phyloP scores from a whole-genome alignment of 2,329 filamentous ascomycete genomes.

The Penicillium sp. region DNA sequence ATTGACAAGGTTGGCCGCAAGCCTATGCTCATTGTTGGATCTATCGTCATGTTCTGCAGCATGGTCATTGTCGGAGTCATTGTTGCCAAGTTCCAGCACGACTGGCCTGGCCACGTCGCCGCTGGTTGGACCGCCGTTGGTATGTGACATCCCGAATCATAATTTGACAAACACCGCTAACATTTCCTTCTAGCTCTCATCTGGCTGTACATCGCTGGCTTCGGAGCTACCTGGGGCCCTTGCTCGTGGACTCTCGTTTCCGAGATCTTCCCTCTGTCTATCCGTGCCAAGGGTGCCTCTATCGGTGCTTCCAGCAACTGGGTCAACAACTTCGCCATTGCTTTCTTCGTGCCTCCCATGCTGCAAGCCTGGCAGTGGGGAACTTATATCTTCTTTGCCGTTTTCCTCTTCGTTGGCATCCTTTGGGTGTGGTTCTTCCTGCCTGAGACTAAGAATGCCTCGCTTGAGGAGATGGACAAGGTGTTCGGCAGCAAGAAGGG shows the following conservation, averaged over 20 bases:
- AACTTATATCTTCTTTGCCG: constrained; percentile 41
- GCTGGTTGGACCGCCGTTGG: constrained; percentile 39
- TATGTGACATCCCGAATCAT: constrained; percentile 13
- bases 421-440: constrained; percentile 47
- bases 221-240: constrained; percentile 38
- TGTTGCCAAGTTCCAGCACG: constrained; percentile 37
- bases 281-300: constrained; percentile 38
- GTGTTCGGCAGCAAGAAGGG: constrained; percentile 42
- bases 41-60: constrained; percentile 32
- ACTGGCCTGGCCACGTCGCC: constrained; percentile 35
- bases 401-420: constrained; percentile 33
- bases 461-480: constrained; percentile 61
- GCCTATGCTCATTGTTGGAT: constrained; percentile 37
- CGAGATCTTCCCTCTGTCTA: constrained; percentile 39
- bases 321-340: constrained; percentile 41
- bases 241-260: constrained; percentile 39
- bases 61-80: constrained; percentile 38
- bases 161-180: background rate
- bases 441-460: constrained; percentile 63
- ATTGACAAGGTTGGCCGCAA: constrained; percentile 40
- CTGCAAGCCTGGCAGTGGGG: constrained; percentile 35
- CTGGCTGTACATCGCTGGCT: constrained; percentile 37
- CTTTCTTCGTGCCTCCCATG: constrained; percentile 39
- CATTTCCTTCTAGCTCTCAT: constrained; percentile 28
- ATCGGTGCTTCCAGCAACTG: constrained; percentile 40